Base-by-base conservation (phyloP, 2,329 filamentous ascomycete genomes). In the Zalaria sp. region DNA sequence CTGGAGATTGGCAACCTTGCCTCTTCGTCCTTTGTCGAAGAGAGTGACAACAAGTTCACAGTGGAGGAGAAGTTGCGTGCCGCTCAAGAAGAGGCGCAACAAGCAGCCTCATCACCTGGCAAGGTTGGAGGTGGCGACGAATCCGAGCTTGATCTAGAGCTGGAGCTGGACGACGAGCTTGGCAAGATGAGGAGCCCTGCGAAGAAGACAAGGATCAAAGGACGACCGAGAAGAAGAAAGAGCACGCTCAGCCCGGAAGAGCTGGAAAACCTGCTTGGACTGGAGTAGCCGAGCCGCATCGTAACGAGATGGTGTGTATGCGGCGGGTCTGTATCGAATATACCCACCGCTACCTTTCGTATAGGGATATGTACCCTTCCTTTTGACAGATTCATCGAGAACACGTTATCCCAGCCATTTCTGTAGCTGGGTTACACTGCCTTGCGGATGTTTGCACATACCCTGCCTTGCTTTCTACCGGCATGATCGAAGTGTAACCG, bases 171-270 rank as follows among this genome's bases (percentile, higher is more conserved):
- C 8, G 40, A 40, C n/a, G 48, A 70, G 53, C 42, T 48, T 18
- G 35, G 48, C 41, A 35, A 45, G 45, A 10, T 53, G 46, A 41
- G 46, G 36, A 52, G 56, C 47, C 50, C 59, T 39, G 48, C 56
- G 44, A 54, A 59, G 53, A 53, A 60, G 57, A 65, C 74, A 66
- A 53, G 66, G 60, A 57, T 71, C 63, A 56, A 67, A 58, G 52
- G 77, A 56, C 58, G 79, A 65, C 64, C 75, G 3, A 79, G 72
- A 45, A 67, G 81, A 54, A 69, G 83, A 54, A 72, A 83, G 57
- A 86, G 81, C 53, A 88, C 83, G 18, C 63, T 89, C 28, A 86
- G 75, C 52, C 77, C 81, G 3, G 81, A 80, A 68, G 83, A 89
- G 60, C 61, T 88, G 54, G 73, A 83, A 61, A 75, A 71, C 36